Conservation (phyloP, 805 yeast genomes). For the Kluyveromyces lactis region DNA sequence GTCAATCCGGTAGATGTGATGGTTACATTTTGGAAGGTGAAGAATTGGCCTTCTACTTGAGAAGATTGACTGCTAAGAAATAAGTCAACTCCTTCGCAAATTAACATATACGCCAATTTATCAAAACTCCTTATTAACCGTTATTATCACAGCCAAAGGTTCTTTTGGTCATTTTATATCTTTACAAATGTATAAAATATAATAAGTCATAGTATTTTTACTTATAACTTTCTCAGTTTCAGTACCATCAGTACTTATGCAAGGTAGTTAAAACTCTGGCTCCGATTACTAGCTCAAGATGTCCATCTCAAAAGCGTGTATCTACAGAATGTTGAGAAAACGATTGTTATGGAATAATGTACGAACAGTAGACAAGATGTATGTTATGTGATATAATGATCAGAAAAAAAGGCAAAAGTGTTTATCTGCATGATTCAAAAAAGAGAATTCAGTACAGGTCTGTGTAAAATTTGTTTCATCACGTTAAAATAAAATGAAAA, state of each 20-base stretch:
- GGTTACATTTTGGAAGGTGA: slow-evolving; percentile 99
- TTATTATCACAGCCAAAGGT: neutral
- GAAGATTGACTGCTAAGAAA: slow-evolving; percentile 99
- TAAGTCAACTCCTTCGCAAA: slow-evolving; percentile 36
- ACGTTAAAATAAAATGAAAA: slow-evolving; percentile 8
- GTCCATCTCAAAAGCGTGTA: too few relatives aligned
- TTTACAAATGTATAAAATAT: slow-evolving; percentile 4
- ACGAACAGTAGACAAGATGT: too few relatives aligned
- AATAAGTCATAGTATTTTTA: slow-evolving; percentile 5
- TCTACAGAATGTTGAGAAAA: too few relatives aligned
- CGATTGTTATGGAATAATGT: too few relatives aligned
- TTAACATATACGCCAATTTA: neutral
- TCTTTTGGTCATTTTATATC: slow-evolving; percentile 4
- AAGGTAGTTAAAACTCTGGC: too few relatives aligned
- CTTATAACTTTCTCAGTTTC: neutral
- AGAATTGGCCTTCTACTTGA: slow-evolving; percentile 99
- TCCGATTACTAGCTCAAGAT: too few relatives aligned
- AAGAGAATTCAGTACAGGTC: slow-evolving; percentile 31
- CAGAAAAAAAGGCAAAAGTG: slow-evolving; percentile 19
- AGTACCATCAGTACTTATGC: too few relatives aligned
- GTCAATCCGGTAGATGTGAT: slow-evolving; percentile 99
- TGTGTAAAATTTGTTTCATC: slow-evolving; percentile 31
- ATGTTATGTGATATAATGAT: neutral
- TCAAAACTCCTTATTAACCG: slow-evolving; percentile 1
- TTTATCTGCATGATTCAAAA: slow-evolving; percentile 28